A percentile compares a stretch with the other conserved stretches of the same genome.
These are phyloP conservation scores for Colletotrichum australisinense DNA, from an alignment of 2,329 filamentous ascomycete species.

Conservation along the genomic window DNA sequence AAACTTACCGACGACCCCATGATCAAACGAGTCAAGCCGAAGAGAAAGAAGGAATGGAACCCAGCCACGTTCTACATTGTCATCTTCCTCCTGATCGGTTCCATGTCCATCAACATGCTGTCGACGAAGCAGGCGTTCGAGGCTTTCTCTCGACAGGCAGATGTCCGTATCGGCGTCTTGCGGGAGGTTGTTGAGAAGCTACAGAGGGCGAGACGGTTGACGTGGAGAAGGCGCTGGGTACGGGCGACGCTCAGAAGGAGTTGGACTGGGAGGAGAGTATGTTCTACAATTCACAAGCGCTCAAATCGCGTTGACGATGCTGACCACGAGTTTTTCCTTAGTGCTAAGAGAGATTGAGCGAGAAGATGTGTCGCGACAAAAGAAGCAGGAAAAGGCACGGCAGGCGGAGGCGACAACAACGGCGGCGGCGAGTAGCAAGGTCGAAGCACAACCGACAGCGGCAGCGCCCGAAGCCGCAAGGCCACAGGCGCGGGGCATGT, in stretches of 20 bases:
- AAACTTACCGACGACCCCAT: conserved; percentile 45
- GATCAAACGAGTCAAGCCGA: conserved; percentile 47
- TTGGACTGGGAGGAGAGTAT: conserved; percentile 88
- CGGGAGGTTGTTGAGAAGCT: conserved; percentile 80
- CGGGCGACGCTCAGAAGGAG: conserved; percentile 80
- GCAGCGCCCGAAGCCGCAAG: conserved; percentile 23
- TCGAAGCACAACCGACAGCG: conserved; percentile 37
- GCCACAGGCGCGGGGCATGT: conserved; percentile 46
- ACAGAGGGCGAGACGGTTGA: conserved; percentile 83
- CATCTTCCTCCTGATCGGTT: conserved; percentile 89
- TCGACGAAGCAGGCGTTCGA: conserved; percentile 80
- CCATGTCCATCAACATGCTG: conserved; percentile 95
- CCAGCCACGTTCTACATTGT: conserved; percentile 85
- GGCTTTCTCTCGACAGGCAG: conserved; percentile 79
- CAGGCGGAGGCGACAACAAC: conserved; percentile 18
- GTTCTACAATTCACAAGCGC: conserved; percentile 39
- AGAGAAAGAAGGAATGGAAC: conserved; percentile 76
- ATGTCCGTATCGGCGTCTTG: conserved; percentile 81
- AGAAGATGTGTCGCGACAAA: conserved; percentile 65
- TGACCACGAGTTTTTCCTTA: conserved; percentile 44
- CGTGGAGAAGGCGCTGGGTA: conserved; percentile 84
- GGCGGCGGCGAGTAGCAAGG: conserved; percentile 33
- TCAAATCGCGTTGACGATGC: neutral
- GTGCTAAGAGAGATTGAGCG: conserved; percentile 75
- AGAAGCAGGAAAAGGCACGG: conserved; percentile 52